Base-by-base conservation (phyloP, 1,139 yeast genomes). In the Magnusiomyces starmeri region DNA sequence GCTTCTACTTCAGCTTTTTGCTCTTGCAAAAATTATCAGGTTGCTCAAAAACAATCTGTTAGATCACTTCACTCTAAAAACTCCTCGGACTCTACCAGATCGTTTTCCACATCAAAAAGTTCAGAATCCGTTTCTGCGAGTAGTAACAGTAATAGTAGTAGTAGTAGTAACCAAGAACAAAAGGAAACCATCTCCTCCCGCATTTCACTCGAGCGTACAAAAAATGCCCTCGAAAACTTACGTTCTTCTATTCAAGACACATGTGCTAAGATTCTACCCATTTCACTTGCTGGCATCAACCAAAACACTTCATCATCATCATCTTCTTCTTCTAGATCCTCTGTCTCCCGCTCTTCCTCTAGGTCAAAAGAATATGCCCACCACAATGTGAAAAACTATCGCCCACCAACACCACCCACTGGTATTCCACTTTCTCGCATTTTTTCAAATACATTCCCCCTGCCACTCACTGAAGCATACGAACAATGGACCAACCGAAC, bases 341-440 rank as follows among this genome's bases (percentile, higher is more conserved):
- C 67, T 58, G 70, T 70, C 64, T 75, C 74, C 61, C 81, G 74
- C 73, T 82, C 77, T 63, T 75, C 79, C 60, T 76, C 71, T 60
- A 82, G 73, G 53, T 70, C 68, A 35, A 21, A 14, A 18, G 25
- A 21, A 21, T 18, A 20, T 24, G 42, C 42, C 22, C 25, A 39
- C 26, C 46, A 43, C 4, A 32, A 41, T 21, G 18, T 43, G 14
- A 27, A 45, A 10, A n/a, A 43, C 6, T 56, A 53, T 46, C 43
- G 58, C 39, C 54, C 62, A 3, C 69, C 70, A 1, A 65, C 69
- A 4, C 68, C 70, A 7, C 69, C 70, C 1, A 60, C 68, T 2
- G 69, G 69, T 2, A 59, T 65, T 10, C 65, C 67, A 3, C 54
- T 65, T 18, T 53, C 66, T 9, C 61, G 60, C 54, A 52, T 66